Conservation (phyloP, 768 basidiomycete species). For the Termitomyces eurrhizus region DNA sequence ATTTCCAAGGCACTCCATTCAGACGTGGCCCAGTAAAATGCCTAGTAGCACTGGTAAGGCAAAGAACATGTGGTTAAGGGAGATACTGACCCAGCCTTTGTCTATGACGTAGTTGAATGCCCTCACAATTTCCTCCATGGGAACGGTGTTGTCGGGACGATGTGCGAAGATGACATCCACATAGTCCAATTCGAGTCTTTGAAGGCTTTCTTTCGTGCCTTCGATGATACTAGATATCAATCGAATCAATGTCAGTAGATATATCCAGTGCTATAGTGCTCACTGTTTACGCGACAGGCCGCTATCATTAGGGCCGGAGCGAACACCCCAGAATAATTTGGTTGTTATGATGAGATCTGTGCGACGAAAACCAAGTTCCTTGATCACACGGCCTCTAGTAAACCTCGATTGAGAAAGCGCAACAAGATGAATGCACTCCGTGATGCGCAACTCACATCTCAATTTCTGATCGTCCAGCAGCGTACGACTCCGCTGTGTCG, state of each 20-base stretch:
- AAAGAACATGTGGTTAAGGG: not conserved
- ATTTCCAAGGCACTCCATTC: slow-evolving; percentile 68
- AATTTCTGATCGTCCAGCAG: slow-evolving; percentile 63
- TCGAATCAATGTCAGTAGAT: not conserved
- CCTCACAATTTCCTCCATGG: slow-evolving; percentile 76
- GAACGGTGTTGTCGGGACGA: slow-evolving; percentile 54
- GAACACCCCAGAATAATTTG: slow-evolving; percentile 74
- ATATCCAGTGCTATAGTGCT: slow-evolving; percentile 18
- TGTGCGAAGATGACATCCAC: slow-evolving; percentile 74
- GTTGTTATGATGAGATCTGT: slow-evolving; percentile 73
- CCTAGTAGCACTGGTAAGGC: slow-evolving; percentile 25
- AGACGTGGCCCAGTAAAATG: slow-evolving; percentile 68
- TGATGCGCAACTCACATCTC: slow-evolving; percentile 52
- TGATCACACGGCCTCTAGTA: slow-evolving; percentile 64
- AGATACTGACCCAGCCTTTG: slow-evolving; percentile 51
- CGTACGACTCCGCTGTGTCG: slow-evolving; percentile 66
- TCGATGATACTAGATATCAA: slow-evolving; percentile 60
- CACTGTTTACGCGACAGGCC: slow-evolving; percentile 61
- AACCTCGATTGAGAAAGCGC: not conserved
- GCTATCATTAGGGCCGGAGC: slow-evolving; percentile 51
- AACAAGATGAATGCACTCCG: not conserved
- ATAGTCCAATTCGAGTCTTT: slow-evolving; percentile 70
- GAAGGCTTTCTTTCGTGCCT: slow-evolving; percentile 62
- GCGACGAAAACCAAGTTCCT: slow-evolving; percentile 64
- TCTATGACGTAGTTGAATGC: slow-evolving; percentile 80